A percentile compares a stretch with the other conserved stretches of the same genome.
These are phyloP conservation scores for Leccinum aurantiacum DNA, from an alignment of 768 basidiomycete species.

Conservation along the genomic window DNA sequence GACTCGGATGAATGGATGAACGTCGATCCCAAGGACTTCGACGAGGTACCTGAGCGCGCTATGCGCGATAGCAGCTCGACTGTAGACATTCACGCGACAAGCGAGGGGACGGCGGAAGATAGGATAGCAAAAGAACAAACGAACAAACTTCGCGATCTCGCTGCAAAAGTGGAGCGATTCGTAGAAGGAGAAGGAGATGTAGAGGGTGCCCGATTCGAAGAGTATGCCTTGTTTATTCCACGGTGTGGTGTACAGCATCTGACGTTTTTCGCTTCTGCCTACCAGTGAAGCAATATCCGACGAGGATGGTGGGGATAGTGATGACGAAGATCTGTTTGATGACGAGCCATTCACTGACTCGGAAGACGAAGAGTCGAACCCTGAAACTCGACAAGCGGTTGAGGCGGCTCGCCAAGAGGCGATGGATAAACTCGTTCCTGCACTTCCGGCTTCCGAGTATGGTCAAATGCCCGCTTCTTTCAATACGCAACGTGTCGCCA, in stretches of 20 bases:
- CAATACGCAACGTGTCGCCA: slow-evolving; percentile 68
- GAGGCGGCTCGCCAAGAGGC: slow-evolving; percentile 53
- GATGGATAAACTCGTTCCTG: slow-evolving; percentile 81
- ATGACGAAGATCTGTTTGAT: slow-evolving; percentile 36
- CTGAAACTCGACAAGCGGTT: slow-evolving; percentile 29
- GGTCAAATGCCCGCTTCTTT: slow-evolving; percentile 81
- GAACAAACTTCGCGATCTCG: slow-evolving; percentile 67
- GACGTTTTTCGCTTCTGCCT: background rate
- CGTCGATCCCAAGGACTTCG: slow-evolving; percentile 72
- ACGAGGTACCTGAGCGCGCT: slow-evolving; percentile 61
- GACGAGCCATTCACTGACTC: slow-evolving; percentile 47
- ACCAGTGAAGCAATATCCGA: slow-evolving; percentile 69
- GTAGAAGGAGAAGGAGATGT: slow-evolving; percentile 87
- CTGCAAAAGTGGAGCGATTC: slow-evolving; percentile 85
- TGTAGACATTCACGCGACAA: slow-evolving; percentile 40
- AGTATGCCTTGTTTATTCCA: slow-evolving; percentile 53
- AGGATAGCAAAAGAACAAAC: slow-evolving; percentile 64
- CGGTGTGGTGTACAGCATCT: background rate
- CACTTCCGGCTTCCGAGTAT: slow-evolving; percentile 79
- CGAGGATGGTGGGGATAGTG: slow-evolving; percentile 41
- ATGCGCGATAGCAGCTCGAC: slow-evolving; percentile 16
- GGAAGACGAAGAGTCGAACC: slow-evolving; percentile 42
- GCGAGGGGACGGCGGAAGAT: slow-evolving; percentile 35
- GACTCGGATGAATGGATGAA: slow-evolving; percentile 87
- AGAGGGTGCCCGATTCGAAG: slow-evolving; percentile 86